A percentile compares a stretch with the other conserved stretches of the same genome.
Evolutionary conservation across 2,329 filamentous ascomycete genomes (phyloP).

Genomic region (Tetracladium maxilliforme): DNA sequence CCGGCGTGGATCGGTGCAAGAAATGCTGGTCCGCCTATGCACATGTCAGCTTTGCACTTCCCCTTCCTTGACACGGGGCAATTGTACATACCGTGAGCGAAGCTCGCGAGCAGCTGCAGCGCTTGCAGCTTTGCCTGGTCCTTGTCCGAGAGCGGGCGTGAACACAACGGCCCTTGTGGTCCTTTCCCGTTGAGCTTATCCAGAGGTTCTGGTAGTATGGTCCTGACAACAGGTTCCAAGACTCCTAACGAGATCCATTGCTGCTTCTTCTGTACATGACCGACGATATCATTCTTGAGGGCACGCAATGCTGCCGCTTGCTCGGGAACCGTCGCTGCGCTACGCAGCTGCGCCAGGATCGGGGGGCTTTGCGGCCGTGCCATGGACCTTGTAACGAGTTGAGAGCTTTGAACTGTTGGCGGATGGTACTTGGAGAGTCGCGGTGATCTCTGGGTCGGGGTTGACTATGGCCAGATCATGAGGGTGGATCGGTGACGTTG

Average conservation of each 20-base stretch:
- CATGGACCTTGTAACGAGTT: slow-evolving; percentile 23
- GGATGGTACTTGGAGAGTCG: background rate
- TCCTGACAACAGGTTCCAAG: slow-evolving; percentile 41
- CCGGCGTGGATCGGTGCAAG: slow-evolving; percentile 59
- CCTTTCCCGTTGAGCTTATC: slow-evolving; percentile 24
- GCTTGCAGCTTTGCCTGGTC: slow-evolving; percentile 61
- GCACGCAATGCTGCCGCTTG: slow-evolving; percentile 48
- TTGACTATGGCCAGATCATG: no score
- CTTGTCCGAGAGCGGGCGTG: slow-evolving; percentile 36
- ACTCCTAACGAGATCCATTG: slow-evolving; percentile 58
- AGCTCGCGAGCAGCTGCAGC: slow-evolving; percentile 70
- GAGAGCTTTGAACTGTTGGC: background rate
- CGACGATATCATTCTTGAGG: slow-evolving; percentile 82
- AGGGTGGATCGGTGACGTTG: no score
- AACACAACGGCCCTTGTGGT: slow-evolving; percentile 32
- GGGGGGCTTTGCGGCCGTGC: slow-evolving; percentile 34
- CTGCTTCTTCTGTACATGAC: slow-evolving; percentile 78
- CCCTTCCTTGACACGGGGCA: background rate
- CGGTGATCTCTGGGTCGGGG: no score
- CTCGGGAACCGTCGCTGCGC: slow-evolving; percentile 33
- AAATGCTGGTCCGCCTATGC: slow-evolving; percentile 63
- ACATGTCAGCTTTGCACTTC: slow-evolving; percentile 4
- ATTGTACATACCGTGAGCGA: slow-evolving; percentile 57
- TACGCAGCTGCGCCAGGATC: slow-evolving; percentile 40
- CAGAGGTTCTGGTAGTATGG: slow-evolving; percentile 24